Conservation (phyloP, 108 stramenopile species). For the Chaetoceros muelleri region DNA sequence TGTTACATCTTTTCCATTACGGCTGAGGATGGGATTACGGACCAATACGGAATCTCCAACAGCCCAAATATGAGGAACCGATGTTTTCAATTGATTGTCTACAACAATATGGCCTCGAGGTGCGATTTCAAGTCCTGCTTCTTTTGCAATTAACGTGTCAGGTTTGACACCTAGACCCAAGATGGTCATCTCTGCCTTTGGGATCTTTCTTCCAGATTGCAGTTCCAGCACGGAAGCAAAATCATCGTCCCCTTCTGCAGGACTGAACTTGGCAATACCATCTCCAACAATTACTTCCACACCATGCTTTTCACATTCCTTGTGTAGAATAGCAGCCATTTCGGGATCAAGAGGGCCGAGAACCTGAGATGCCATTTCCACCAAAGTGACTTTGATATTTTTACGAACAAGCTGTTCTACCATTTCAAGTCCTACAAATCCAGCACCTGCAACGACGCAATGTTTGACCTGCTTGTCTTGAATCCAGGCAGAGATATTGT, state of each 20-base stretch:
- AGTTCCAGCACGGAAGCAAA: conserved; percentile 32
- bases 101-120: neutral
- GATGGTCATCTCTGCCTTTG: conserved; percentile 51
- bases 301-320: conserved; percentile 28
- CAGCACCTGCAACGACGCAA: conserved; percentile 62
- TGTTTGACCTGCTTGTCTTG: conserved; percentile 28
- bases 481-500: conserved; percentile 40
- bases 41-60: conserved; percentile 58
- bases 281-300: conserved; percentile 46
- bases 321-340: conserved; percentile 49
- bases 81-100: conserved; percentile 20
- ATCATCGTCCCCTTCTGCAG: conserved; percentile 21
- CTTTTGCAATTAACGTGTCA: conserved; percentile 39
- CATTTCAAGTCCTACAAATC: conserved; percentile 65
- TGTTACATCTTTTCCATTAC: conserved; percentile 21
- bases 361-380: conserved; percentile 57
- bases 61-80: conserved; percentile 41
- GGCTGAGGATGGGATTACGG: conserved; percentile 33
- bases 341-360: conserved; percentile 51
- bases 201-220: conserved; percentile 34
- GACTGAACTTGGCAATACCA: conserved; percentile 41
- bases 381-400: conserved; percentile 42
- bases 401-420: conserved; percentile 53
- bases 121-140: conserved; percentile 10
- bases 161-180: conserved; percentile 56